Evolutionary conservation across 768 basidiomycete genomes (phyloP).

Genomic region (Rhizopogon vinicolor): DNA sequence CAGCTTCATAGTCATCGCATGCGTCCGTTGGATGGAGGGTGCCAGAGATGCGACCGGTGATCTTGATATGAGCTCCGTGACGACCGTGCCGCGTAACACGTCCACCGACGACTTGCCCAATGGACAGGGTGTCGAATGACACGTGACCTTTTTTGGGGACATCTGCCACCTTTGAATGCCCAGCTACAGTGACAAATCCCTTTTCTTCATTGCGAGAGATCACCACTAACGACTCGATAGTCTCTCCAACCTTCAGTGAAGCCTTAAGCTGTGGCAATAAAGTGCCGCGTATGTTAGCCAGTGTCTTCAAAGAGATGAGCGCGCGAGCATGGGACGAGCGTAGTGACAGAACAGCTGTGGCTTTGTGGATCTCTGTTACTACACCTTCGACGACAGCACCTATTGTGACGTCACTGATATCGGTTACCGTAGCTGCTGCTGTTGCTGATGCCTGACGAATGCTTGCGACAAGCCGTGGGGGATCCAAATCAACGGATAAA

Average conservation of each 20-base stretch:
- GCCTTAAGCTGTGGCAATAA: constrained; percentile 61
- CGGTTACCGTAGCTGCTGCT: constrained; percentile 41
- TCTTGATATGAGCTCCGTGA: constrained; percentile 72
- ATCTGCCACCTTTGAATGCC: constrained; percentile 55
- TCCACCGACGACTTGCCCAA: constrained; percentile 78
- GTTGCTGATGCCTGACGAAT: constrained; percentile 71
- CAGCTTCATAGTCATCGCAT: constrained; percentile 70
- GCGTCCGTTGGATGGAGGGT: constrained; percentile 79
- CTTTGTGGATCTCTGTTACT: constrained; percentile 79
- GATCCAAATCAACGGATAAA: constrained; percentile 53
- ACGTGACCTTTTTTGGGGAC: constrained; percentile 45
- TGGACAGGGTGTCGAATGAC: constrained; percentile 57
- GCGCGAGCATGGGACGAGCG: constrained; percentile 29
- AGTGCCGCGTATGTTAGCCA: constrained; percentile 75
- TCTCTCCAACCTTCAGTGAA: constrained; percentile 62
- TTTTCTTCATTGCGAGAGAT: constrained; percentile 85
- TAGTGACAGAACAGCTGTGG: constrained; percentile 74
- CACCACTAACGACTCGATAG: constrained; percentile 76
- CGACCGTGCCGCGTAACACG: constrained; percentile 72
- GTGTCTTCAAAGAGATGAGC: constrained; percentile 80
- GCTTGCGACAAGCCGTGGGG: constrained; percentile 72
- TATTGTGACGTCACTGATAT: constrained; percentile 73
- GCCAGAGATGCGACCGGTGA: constrained; percentile 68
- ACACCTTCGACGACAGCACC: constrained; percentile 68
- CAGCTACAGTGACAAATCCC: constrained; percentile 81